Percentiles rank a stretch among this genome's conserved stretches.
These are phyloP conservation scores for Geotrichum candidum DNA, from an alignment of 1,139 yeast genomes.

Conservation along the genomic window DNA sequence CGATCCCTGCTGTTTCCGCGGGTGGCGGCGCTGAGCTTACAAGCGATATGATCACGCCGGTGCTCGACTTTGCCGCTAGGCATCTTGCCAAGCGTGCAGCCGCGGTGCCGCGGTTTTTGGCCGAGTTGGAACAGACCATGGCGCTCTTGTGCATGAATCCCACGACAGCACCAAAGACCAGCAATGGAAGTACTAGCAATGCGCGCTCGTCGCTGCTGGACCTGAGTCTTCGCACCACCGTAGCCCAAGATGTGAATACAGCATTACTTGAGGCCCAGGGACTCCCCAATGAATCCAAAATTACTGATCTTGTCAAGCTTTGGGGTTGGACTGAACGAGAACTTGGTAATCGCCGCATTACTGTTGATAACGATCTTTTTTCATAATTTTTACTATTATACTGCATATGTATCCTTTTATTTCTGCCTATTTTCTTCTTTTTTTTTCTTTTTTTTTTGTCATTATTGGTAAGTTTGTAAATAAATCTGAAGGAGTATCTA, in stretches of 20 bases:
- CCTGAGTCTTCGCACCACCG: slow-evolving; percentile 31
- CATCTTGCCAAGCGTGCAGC: slow-evolving; percentile 38
- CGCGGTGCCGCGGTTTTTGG: slow-evolving; percentile 30
- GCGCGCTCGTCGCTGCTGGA: slow-evolving; percentile 34
- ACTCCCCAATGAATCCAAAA: slow-evolving; percentile 32
- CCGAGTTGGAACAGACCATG: slow-evolving; percentile 38
- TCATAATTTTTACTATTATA: not conserved
- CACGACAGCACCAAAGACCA: slow-evolving; percentile 5
- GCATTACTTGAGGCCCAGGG: slow-evolving; percentile 35
- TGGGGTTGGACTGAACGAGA: slow-evolving; percentile 35
- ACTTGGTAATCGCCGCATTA: slow-evolving; percentile 16
- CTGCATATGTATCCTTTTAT: not conserved
- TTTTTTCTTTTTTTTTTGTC: not conserved
- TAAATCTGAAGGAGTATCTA: no score
- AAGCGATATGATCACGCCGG: slow-evolving; percentile 28
- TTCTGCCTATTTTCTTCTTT: not conserved
- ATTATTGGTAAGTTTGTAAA: no score
- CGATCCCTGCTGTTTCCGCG: slow-evolving; percentile 15
- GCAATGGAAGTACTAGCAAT: not conserved
- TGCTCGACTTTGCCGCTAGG: slow-evolving; percentile 37
- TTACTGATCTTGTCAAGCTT: slow-evolving; percentile 31
- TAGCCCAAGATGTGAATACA: slow-evolving; percentile 37
- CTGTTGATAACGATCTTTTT: slow-evolving; percentile 1
- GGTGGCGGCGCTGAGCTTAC: slow-evolving; percentile 14
- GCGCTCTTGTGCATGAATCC: slow-evolving; percentile 39